A percentile compares a stretch with the other conserved stretches of the same genome.
These are phyloP conservation scores for Blastocystis sp. DNA, from an alignment of 352 stramenopile genomes.

Conservation along the genomic window DNA sequence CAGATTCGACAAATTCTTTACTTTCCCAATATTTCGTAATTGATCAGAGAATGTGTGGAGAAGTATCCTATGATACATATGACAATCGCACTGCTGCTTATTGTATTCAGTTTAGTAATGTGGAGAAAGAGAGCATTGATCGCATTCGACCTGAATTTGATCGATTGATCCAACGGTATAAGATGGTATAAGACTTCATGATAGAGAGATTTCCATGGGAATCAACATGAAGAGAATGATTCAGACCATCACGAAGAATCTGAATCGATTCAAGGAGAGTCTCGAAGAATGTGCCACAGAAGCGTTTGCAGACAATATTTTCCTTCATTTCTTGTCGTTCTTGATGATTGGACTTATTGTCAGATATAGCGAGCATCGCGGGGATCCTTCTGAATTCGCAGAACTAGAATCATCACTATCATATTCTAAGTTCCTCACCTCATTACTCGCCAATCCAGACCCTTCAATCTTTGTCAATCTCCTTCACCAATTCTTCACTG, in stretches of 20 bases:
- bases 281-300: not conserved
- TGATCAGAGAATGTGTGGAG: slow-evolving; percentile 1
- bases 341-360: no score
- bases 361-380: no score
- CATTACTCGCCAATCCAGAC: no score
- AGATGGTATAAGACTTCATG: not conserved
- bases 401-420: no score
- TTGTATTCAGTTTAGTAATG: slow-evolving; percentile 3
- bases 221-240: not conserved
- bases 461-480: not conserved
- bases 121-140: not conserved
- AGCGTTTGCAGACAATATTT: not conserved
- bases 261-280: not conserved
- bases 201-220: not conserved
- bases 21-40: not conserved
- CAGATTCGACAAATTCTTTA: slow-evolving; percentile 21
- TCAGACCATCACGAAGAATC: not conserved
- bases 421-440: no score
- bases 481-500: not conserved
- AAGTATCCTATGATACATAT: slow-evolving; percentile 9
- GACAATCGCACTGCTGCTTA: not conserved
- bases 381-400: no score
- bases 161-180: not conserved
- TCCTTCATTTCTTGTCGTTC: slow-evolving; percentile 45
- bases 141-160: not conserved